Percentiles rank a stretch among this genome's conserved stretches.
Evolutionary conservation across 2,329 filamentous ascomycete genomes (phyloP).

Genomic region (Trichoderma simmonsii): DNA sequence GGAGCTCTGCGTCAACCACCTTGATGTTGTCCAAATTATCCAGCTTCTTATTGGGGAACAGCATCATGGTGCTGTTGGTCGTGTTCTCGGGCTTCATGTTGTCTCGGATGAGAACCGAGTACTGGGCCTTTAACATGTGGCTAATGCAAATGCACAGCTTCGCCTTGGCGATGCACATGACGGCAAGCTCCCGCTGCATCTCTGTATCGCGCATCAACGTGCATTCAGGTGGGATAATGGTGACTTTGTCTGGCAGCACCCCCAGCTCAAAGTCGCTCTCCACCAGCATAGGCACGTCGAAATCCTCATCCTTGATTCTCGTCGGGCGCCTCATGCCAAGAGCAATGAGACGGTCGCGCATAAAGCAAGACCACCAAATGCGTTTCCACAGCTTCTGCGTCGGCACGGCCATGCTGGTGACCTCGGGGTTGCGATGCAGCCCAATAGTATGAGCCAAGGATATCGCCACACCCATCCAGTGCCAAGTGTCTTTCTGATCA

Average conservation of each 20-base stretch:
- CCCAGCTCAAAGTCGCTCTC: constrained; percentile 81
- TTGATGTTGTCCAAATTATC: constrained; percentile 79
- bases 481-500: constrained; percentile 97
- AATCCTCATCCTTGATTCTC: constrained; percentile 88
- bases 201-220: constrained; percentile 65
- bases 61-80: constrained; percentile 77
- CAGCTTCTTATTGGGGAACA: constrained; percentile 82
- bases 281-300: constrained; percentile 86
- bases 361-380: constrained; percentile 98
- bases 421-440: constrained; percentile 77
- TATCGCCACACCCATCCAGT: constrained; percentile 96
- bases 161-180: constrained; percentile 89
- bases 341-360: constrained; percentile 88
- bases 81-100: constrained; percentile 74
- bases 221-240: constrained; percentile 67
- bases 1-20: constrained; percentile 73
- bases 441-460: constrained; percentile 92
- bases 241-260: constrained; percentile 63
- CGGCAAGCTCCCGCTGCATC: constrained; percentile 74
- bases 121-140: constrained; percentile 84
- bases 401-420: constrained; percentile 68
- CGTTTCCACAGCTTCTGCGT: constrained; percentile 87
- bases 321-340: constrained; percentile 91
- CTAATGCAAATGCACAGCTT: constrained; percentile 87
- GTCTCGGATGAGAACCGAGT: constrained; percentile 84